These are phyloP conservation scores for Ceratobasidium sp. DNA, from an alignment of 1,284 basidiomycete species.

Conservation along the genomic window DNA sequence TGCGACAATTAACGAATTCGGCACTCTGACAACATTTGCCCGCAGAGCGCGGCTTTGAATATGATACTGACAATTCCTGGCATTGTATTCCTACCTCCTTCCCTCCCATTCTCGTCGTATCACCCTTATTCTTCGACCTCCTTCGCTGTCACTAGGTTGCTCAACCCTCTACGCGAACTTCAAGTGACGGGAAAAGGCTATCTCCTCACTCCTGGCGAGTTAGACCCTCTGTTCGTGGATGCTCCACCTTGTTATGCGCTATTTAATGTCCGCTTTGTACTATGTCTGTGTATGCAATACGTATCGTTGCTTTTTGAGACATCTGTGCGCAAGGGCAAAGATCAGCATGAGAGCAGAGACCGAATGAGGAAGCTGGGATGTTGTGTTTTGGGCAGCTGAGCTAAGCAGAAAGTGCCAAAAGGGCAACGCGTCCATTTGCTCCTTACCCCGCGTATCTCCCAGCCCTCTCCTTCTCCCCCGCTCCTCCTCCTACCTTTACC, in stretches of 20 bases:
- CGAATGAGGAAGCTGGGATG: conserved; percentile 3
- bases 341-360: conserved; percentile 1
- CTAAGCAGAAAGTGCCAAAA: conserved; percentile 35
- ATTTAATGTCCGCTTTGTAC: conserved; percentile 23
- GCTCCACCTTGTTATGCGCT: conserved; percentile 8
- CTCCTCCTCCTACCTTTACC: background rate
- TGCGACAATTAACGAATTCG: conserved; percentile 19
- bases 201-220: background rate
- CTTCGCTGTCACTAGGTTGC: conserved; percentile 18
- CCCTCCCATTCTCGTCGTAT: background rate
- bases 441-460: conserved; percentile 12
- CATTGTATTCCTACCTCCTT: background rate
- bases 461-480: background rate
- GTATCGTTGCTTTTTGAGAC: conserved; percentile 7
- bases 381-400: conserved; percentile 25
- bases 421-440: conserved; percentile 33
- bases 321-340: conserved; percentile 31
- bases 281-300: conserved; percentile 35
- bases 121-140: conserved; percentile 10
- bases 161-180: conserved; percentile 3
- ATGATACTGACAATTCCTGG: conserved; percentile 21
- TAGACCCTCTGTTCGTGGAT: conserved; percentile 9
- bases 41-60: background rate
- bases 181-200: conserved; percentile 7
- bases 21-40: conserved; percentile 6